Percentiles rank a stretch among this genome's conserved stretches.
Conservation (phyloP, 768 basidiomycete genomes). For the Phaffia australis region DNA sequence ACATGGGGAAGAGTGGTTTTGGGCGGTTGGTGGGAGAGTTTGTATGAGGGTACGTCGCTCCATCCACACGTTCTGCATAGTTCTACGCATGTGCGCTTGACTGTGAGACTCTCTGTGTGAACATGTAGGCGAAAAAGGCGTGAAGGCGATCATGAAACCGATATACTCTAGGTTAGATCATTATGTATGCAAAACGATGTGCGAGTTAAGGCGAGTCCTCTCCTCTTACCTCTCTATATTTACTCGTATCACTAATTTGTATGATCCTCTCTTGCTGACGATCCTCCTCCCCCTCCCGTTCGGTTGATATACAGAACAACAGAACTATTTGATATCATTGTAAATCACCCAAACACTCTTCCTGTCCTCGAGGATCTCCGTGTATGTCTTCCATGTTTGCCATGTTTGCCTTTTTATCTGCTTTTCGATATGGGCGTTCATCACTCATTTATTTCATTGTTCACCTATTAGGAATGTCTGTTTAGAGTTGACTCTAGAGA, state of each 20-base stretch:
- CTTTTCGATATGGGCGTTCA: neutral
- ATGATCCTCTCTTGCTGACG: neutral
- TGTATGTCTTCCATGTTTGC: conserved; percentile 39
- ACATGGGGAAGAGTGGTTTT: conserved; percentile 43
- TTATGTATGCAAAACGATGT: conserved; percentile 81
- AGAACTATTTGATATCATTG: conserved; percentile 93
- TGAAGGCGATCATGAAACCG: conserved; percentile 46
- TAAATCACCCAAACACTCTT: conserved; percentile 80
- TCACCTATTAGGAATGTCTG: conserved; percentile 35
- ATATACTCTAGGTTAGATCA: conserved; percentile 79
- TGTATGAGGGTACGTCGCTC: conserved; percentile 23
- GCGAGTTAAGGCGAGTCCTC: conserved; percentile 59
- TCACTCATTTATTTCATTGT: conserved; percentile 2
- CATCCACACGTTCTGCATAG: neutral
- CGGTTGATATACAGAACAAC: conserved; percentile 38
- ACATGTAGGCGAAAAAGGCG: conserved; percentile 38
- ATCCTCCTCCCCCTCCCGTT: neutral
- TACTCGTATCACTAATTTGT: neutral
- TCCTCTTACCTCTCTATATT: neutral
- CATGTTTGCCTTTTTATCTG: neutral
- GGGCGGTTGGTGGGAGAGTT: conserved; percentile 25
- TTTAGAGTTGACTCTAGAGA: conserved; percentile 47
- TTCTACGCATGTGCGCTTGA: neutral
- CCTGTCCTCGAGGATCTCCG: conserved; percentile 77
- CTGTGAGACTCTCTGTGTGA: conserved; percentile 17